Base-by-base conservation (phyloP, 1,284 basidiomycete genomes). In the Ustilago crameri region DNA sequence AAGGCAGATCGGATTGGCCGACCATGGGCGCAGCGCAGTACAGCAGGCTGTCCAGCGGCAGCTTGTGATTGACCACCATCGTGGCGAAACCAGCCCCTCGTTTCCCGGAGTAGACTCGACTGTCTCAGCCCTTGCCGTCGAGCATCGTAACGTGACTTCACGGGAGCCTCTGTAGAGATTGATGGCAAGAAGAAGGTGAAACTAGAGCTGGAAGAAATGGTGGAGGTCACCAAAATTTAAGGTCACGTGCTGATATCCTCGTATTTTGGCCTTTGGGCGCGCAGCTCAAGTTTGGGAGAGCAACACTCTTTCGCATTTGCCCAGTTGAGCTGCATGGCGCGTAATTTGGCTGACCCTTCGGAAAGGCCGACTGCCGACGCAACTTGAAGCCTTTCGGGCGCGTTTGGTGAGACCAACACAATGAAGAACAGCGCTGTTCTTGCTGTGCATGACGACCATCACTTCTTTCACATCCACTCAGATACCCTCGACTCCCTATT, bases 11-110 rank as follows among this genome's bases (percentile, higher is more conserved):
- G 17, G 77, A 79, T 61, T 79, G 77, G 9, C 70, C 66, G n/a
- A 79, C 75, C 77, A 78, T 78, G 8, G 76, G 76, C n/a, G 76
- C 76, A 3, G 74, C 61, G 22, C 58, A 72, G 56, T 78, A 71
- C 3, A 57, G 63, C 47, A 69, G 26, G 41, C 55, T 67, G 30
- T 57, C 55, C 5, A 63, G 63, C 23, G 69, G 59, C 26, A 66
- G 63, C 27, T 49, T 44, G 49, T 52, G 49, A 15, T 57, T 42
- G 43, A 59, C 53, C 10, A 49, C 42, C 62, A 65, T 71, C 18
- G 22, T 47, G 32, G 5, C 22, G 22, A 23, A 20, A 18, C 15
- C 41, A 3, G 7, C 9, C 41, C 10, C 41, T 42, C 9, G 20
- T 12, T 12, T 5, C 30, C 12, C 30, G 12, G 30, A 7, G 7